Base-by-base conservation (phyloP, 768 basidiomycete species). In the Coprinopsis sp. region DNA sequence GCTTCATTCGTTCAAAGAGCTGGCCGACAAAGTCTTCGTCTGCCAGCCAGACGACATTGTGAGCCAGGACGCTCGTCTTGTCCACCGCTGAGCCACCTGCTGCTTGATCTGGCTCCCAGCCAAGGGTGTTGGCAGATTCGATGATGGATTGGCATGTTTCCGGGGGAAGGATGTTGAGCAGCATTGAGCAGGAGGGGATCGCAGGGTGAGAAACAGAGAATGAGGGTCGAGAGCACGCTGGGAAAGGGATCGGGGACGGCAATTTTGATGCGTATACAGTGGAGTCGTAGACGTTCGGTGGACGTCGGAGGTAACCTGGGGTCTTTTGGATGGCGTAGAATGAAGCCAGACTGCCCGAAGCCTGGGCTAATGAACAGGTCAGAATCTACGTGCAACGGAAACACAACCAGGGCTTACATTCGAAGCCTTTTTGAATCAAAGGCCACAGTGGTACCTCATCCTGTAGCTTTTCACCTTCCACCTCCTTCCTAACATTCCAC, bases 361-460 rank as follows among this genome's bases (percentile, higher is more conserved):
- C 14, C 16, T 37, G 14, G 21, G 10, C 36, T 37, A 37, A n/a
- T n/a, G n/a, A n/a, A n/a, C n/a, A n/a, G n/a, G n/a, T n/a, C n/a
- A n/a, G n/a, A n/a, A n/a, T n/a, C n/a, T n/a, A n/a, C n/a, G n/a
- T n/a, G n/a, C n/a, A n/a, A n/a, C n/a, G n/a, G n/a, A n/a, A n/a
- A n/a, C n/a, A n/a, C 16, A 18, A n/a, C 8, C 7, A n/a, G 7
- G 10, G 21, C 36, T 18, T 18, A 37, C 36, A 8, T 37, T 37
- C 36, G 36, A 37, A 37, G 36, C 36, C 36, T 37, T 37, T 37
- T 37, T 37, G 36, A 19, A 37, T 37, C 36, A 37, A 18, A 8
- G 36, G 36, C 36, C 36, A 37, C 16, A 37, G 16, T 18, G 36
- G 36, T 37, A 37, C 10, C 7, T 37, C 36, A 8, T 37, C 36